Evolutionary conservation across 192 early-diverging fungal genomes (phyloP), one percentile per base, ranked within the genome.

Genomic region (Coemansia sp.): DNA sequence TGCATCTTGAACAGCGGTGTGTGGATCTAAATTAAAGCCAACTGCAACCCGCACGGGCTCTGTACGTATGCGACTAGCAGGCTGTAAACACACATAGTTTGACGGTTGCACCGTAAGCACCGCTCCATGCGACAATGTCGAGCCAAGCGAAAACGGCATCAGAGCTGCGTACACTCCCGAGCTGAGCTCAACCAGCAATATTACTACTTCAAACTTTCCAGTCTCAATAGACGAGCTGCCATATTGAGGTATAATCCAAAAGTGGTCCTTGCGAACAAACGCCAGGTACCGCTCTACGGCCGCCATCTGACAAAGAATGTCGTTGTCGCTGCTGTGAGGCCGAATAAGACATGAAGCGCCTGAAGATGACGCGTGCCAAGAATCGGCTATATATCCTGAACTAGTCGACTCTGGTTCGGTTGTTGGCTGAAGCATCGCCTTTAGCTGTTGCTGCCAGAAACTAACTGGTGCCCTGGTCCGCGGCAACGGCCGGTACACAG

Each of bases 201-300:
- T 14, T 2, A 70, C 64, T 21, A 67, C 50, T 0, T 70, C 66
- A 35, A 67, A 51, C 14, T 24, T 52, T 7, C 51, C 60, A 0
- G 67, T 62, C 5, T 64, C 51, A 6, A 69, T n/a, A 3, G 24
- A 2, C 0, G 47, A 41, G 1, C 23, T 19, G 14, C 67, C 76
- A 9, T 19, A 37, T 5, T 48, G 67, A 3, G 71, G 71, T 21
- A 67, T 61, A 37, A 73, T 64, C 76, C 71, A 79, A 45, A 67
- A 73, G 10, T 58, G 53, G 47, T 70, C 64, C 27, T 65, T 79
- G 39, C 76, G 64, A 15, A 65, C 67, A 66, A 73, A 79, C 2
- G 67, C 71, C 41, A 79, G 54, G 32, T 66, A 55, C 9, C 72
- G 23, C 8, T 62, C 57, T 12, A 79, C 32, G 21, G n/a, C 17